phyloP scores from a whole-genome alignment of 2,329 filamentous ascomycete genomes.

The Furcasterigmium furcatum region DNA sequence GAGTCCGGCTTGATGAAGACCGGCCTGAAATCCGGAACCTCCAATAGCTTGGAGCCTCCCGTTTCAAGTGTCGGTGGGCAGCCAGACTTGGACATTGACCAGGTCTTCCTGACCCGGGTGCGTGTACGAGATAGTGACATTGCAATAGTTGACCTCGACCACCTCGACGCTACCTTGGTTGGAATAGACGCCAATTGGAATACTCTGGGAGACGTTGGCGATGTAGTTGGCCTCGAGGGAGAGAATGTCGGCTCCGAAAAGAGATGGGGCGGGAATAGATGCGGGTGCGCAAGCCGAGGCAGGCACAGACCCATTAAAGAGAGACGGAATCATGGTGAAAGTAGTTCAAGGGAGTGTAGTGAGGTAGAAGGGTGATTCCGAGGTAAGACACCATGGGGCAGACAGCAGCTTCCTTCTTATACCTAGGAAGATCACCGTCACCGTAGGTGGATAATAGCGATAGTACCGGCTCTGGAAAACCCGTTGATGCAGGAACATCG shows the following conservation, averaged over 20 bases:
- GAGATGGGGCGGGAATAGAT: background rate
- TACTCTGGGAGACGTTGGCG: background rate
- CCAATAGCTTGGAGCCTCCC: conserved; percentile 22
- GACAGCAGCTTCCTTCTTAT: background rate
- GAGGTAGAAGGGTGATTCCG: background rate
- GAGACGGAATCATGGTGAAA: background rate
- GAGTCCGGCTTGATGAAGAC: conserved; percentile 6
- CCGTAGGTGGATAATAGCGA: too few species aligned
- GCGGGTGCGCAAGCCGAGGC: background rate
- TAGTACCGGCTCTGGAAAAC: too few species aligned
- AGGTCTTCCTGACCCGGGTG: conserved; percentile 17
- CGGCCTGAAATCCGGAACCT: conserved; percentile 23
- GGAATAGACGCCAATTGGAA: background rate
- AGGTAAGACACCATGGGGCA: background rate
- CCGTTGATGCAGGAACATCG: background rate
- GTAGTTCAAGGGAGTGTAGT: background rate
- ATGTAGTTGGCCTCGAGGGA: background rate
- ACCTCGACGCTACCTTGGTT: background rate
- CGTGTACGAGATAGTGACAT: conserved; percentile 17
- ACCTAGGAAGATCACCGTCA: background rate
- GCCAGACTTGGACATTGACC: conserved; percentile 18
- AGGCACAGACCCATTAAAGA: background rate
- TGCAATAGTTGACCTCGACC: conserved; percentile 15
- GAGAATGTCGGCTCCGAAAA: background rate
- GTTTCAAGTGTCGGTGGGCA: conserved; percentile 22